These are phyloP conservation scores for Debaryomyces tyrocola DNA, from an alignment of 805 yeast species.

Conservation along the genomic window DNA sequence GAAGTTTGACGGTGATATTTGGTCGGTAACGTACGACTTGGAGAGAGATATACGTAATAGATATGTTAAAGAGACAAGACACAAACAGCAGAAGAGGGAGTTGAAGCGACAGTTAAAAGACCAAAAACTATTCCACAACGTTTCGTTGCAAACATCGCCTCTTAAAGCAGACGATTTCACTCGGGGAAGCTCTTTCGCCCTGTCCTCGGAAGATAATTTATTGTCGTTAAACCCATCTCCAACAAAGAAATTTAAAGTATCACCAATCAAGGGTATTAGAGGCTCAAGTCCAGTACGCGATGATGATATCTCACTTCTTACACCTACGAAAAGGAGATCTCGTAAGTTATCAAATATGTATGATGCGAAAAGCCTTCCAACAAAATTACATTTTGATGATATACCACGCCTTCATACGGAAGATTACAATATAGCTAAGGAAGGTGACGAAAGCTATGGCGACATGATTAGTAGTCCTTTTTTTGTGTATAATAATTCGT, in stretches of 20 bases:
- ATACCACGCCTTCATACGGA: background rate
- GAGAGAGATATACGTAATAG: slow-evolving; percentile 18
- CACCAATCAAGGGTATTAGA: slow-evolving; percentile 1
- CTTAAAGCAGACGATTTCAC: slow-evolving; percentile 1
- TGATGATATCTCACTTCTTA: background rate
- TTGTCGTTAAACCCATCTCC: slow-evolving; percentile 29
- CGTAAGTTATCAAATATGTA: background rate
- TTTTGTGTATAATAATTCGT: background rate
- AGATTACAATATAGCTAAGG: too few relatives aligned
- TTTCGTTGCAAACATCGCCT: slow-evolving; percentile 4
- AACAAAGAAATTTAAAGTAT: slow-evolving; percentile 18
- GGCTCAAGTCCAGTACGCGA: slow-evolving; percentile 1
- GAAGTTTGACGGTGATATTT: slow-evolving; percentile 26
- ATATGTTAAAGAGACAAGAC: slow-evolving; percentile 8
- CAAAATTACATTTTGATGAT: background rate
- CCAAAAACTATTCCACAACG: slow-evolving; percentile 13
- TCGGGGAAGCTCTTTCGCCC: background rate
- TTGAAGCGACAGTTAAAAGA: slow-evolving; percentile 18
- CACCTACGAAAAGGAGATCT: slow-evolving; percentile 1
- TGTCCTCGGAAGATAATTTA: slow-evolving; percentile 20
- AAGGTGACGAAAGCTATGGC: too few relatives aligned
- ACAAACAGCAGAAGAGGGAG: slow-evolving; percentile 10
- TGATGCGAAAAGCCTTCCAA: background rate
- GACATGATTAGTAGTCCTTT: background rate
- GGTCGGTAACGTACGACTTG: slow-evolving; percentile 37